Percentiles rank a stretch among this genome's conserved stretches.
phyloP scores from a whole-genome alignment of 2,329 filamentous ascomycete species.

The Aspergillus aculeatus region DNA sequence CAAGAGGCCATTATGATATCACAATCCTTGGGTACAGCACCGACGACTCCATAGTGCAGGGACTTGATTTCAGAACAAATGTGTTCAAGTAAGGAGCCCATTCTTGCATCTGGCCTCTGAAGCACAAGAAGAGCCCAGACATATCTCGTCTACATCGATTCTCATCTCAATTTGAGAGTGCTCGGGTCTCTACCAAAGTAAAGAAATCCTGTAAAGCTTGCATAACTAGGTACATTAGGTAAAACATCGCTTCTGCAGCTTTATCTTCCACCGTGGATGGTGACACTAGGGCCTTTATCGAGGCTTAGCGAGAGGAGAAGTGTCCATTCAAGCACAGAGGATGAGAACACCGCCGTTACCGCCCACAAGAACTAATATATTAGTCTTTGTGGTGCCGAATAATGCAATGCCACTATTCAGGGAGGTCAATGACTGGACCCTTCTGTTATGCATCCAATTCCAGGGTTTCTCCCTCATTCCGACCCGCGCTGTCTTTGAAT shows the following conservation, averaged over 20 bases:
- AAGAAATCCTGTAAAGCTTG: not conserved
- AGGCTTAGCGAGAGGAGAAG: not conserved
- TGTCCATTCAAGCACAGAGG: not conserved
- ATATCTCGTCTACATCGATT: not conserved
- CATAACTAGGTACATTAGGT: not conserved
- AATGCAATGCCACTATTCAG: not conserved
- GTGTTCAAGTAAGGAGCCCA: not conserved
- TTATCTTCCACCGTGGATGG: not conserved
- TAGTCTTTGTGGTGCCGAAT: not conserved
- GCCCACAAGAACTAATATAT: not conserved
- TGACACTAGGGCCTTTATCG: not conserved
- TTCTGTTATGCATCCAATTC: not conserved
- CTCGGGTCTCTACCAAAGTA: not conserved
- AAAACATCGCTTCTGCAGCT: not conserved
- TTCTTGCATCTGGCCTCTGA: not conserved
- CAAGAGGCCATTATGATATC: not conserved
- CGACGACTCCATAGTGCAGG: not conserved
- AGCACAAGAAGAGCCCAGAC: not conserved
- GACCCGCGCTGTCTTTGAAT: not conserved
- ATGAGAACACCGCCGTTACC: not conserved
- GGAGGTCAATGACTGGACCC: not conserved
- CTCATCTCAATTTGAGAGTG: not conserved
- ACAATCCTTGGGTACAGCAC: not conserved
- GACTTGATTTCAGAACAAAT: not conserved
- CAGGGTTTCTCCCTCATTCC: not conserved